Base-by-base conservation (phyloP, 352 stramenopile species). In the Elongisporangium prolatum region DNA sequence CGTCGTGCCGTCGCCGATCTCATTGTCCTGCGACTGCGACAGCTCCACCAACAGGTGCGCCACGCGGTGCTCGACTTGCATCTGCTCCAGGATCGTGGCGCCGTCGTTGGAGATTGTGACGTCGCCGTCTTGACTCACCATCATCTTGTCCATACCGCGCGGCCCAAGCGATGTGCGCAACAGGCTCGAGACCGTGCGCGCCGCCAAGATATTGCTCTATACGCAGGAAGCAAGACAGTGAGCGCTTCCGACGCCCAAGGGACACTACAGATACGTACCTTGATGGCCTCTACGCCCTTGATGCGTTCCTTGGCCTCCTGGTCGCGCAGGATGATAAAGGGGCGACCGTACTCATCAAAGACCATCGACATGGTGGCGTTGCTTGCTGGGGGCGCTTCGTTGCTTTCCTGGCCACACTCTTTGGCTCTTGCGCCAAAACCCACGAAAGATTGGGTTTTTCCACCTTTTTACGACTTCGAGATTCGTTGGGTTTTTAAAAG, bases 21-120 rank as follows among this genome's bases (percentile, higher is more conserved):
- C 97, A 61, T 99, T 96, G 81, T 99, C 98, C 83, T 99, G 97
- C 37, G 95, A 99, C 69, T 98, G 87, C 34, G 91, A 98, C 17
- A 99, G 82, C 83, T 99, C 97, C 50, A 99, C 98, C 55, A 99
- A 89, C 65, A 99, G 74, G 66, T 98, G 95, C 17, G 97, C 97
- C 24, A 99, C 97, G 61, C 97, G 93, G 79, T 99, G 97, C 76
- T 99, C 90, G 21, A 99, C 97, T 50, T 99, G 88, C 97, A 99
- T 99, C 72, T 98, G 96, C 65, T 98, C 85, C 52, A 99, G 84
- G 72, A 99, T 99, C 38, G 98, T 99, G 44, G 98, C 98, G 53
- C 98, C 98, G 68, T 99, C 98, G 75, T 99, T 99, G 60, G 97
- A 99, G 70, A 99, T 99, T 52, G 97, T 99, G 34, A 99, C 97